A percentile compares a stretch with the other conserved stretches of the same genome.
Conservation (phyloP, 768 basidiomycete genomes). For the Leccinum boreale region DNA sequence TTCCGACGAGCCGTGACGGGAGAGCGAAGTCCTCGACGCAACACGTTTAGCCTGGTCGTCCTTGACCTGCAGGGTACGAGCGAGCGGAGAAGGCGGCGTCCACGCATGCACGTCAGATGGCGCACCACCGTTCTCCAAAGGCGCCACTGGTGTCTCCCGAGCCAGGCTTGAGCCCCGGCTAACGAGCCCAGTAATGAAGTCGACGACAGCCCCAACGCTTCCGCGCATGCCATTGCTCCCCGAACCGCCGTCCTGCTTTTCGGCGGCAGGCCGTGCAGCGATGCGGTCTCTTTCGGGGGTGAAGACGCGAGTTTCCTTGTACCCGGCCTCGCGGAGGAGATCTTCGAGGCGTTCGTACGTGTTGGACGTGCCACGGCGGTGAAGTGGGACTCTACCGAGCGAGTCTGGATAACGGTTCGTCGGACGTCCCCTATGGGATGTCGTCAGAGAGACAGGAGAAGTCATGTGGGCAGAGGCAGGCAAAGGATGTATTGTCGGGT, state of each 20-base stretch:
- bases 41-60: slow-evolving; percentile 7
- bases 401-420: slow-evolving; percentile 52
- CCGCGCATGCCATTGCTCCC: slow-evolving; percentile 38
- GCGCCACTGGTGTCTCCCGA: slow-evolving; percentile 10
- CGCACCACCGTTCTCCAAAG: slow-evolving; percentile 4
- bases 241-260: slow-evolving; percentile 24
- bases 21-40: slow-evolving; percentile 16
- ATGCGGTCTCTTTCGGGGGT: slow-evolving; percentile 75
- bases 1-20: slow-evolving; percentile 21
- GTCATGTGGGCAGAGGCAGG: slow-evolving; percentile 5
- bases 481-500: slow-evolving; percentile 8
- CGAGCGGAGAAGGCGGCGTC: slow-evolving; percentile 28
- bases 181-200: slow-evolving; percentile 63
- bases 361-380: slow-evolving; percentile 73
- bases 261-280: slow-evolving; percentile 24
- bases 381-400: slow-evolving; percentile 68
- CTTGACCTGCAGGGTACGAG: slow-evolving; percentile 10
- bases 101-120: slow-evolving; percentile 8
- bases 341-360: slow-evolving; percentile 86
- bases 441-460: slow-evolving; percentile 38
- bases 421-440: slow-evolving; percentile 41
- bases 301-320: slow-evolving; percentile 88
- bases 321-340: slow-evolving; percentile 81
- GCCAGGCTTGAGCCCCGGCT: slow-evolving; percentile 22
- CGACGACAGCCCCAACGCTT: slow-evolving; percentile 55